Conservation (phyloP, 2,329 filamentous ascomycete species). For the Paracoccidioides lutzii region DNA sequence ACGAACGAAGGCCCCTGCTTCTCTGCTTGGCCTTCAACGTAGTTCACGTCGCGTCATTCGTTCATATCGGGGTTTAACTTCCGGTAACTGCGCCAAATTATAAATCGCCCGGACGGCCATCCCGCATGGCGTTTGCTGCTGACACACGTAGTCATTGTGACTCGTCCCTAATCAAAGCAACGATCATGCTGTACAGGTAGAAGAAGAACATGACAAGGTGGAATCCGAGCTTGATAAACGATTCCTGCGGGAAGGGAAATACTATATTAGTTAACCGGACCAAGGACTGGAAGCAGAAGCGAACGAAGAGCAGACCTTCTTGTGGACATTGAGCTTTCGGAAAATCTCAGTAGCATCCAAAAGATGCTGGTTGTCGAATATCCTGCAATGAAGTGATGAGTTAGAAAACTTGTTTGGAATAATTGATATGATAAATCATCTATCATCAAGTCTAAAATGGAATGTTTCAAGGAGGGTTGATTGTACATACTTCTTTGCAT, state of each 20-base stretch:
- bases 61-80: not conserved
- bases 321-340: conserved; percentile 96
- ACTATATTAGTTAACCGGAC: not conserved
- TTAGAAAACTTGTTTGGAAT: not conserved
- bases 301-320: conserved; percentile 54
- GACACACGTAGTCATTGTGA: conserved; percentile 49
- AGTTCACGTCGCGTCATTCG: not conserved
- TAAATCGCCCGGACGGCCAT: not conserved
- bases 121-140: conserved; percentile 1
- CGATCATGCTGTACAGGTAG: conserved; percentile 98
- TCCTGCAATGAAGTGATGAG: conserved; percentile 43
- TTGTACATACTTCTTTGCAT: conserved; percentile 81
- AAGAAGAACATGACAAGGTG: conserved; percentile 99
- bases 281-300: not conserved
- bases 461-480: not conserved
- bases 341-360: conserved; percentile 98
- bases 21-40: not conserved
- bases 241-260: conserved; percentile 52
- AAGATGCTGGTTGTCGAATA: conserved; percentile 91
- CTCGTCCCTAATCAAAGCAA: conserved; percentile 92
- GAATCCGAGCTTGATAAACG: conserved; percentile 97
- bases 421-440: not conserved
- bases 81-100: not conserved
- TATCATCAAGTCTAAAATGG: too few relatives aligned
- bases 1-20: not conserved